phyloP scores from a whole-genome alignment of 1,139 yeast genomes.

The Martiniozyma asiatica region DNA sequence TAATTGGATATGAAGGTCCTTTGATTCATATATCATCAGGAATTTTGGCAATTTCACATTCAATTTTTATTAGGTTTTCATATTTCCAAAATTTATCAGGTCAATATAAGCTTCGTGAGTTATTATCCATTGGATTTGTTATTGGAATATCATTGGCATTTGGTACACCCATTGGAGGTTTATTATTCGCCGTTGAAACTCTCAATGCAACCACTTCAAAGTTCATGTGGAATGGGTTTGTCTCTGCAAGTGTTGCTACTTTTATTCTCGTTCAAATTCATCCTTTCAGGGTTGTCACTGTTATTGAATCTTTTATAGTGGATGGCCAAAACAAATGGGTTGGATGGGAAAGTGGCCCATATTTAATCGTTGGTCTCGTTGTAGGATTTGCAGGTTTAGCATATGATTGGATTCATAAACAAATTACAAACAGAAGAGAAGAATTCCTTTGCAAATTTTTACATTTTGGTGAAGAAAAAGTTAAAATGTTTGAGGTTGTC shows the following conservation, averaged over 20 bases:
- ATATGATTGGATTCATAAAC: slow-evolving; percentile 38
- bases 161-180: slow-evolving; percentile 93
- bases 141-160: slow-evolving; percentile 92
- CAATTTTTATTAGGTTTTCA: no score
- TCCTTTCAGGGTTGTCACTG: slow-evolving; percentile 45
- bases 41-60: slow-evolving; percentile 21
- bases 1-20: slow-evolving; percentile 94
- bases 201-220: slow-evolving; percentile 52
- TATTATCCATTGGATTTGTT: slow-evolving; percentile 76
- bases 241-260: slow-evolving; percentile 66
- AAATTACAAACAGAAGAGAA: slow-evolving; percentile 28
- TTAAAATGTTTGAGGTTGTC: slow-evolving; percentile 37
- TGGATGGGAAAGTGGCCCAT: slow-evolving; percentile 56
- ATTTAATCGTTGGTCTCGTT: slow-evolving; percentile 48
- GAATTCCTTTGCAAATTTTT: slow-evolving; percentile 19
- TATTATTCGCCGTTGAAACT: slow-evolving; percentile 70
- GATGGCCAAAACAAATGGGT: slow-evolving; percentile 67
- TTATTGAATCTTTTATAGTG: slow-evolving; percentile 51
- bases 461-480: no score
- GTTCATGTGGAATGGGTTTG: slow-evolving; percentile 74
- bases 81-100: slow-evolving; percentile 33
- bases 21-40: slow-evolving; percentile 79
- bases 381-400: slow-evolving; percentile 60
- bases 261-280: slow-evolving; percentile 48
- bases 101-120: slow-evolving; percentile 50